These are phyloP conservation scores for Mucor mucedo DNA, from an alignment of 371 early-diverging fungal genomes.

Conservation along the genomic window DNA sequence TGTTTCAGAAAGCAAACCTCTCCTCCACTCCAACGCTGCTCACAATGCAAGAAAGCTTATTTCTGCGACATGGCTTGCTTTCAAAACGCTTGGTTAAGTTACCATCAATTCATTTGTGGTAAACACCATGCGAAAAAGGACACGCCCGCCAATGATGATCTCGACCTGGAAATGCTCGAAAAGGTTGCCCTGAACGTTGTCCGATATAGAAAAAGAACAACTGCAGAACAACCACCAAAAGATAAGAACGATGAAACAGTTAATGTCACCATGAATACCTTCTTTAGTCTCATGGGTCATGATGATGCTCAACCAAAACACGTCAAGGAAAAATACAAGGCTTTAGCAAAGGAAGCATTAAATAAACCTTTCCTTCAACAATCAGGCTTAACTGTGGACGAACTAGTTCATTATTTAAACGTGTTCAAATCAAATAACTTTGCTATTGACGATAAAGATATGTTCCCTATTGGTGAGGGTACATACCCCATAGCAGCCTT, in stretches of 20 bases:
- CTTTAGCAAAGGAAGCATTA: slow-evolving; percentile 22
- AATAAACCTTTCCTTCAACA: slow-evolving; percentile 33
- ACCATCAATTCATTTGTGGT: slow-evolving; percentile 52
- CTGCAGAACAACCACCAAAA: slow-evolving; percentile 2
- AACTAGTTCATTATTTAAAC: slow-evolving; percentile 57
- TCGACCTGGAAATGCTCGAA: slow-evolving; percentile 51
- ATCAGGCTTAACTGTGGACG: slow-evolving; percentile 23
- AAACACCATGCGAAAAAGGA: slow-evolving; percentile 9
- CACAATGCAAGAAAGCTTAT: slow-evolving; percentile 52
- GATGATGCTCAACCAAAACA: slow-evolving; percentile 28
- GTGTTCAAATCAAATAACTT: slow-evolving; percentile 84
- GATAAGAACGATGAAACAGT: slow-evolving; percentile 32
- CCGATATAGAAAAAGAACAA: slow-evolving; percentile 30
- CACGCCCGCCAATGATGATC: slow-evolving; percentile 19
- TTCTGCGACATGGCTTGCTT: slow-evolving; percentile 54
- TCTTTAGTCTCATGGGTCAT: slow-evolving; percentile 48
- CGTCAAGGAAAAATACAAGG: slow-evolving; percentile 13
- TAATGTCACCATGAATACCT: slow-evolving; percentile 51
- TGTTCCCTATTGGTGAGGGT: slow-evolving; percentile 76
- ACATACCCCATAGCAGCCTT: slow-evolving; percentile 79
- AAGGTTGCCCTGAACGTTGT: slow-evolving; percentile 44
- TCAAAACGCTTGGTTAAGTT: slow-evolving; percentile 53
- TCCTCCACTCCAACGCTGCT: slow-evolving; percentile 46
- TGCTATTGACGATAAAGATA: slow-evolving; percentile 64
- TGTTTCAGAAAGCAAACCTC: slow-evolving; percentile 42